Evolutionary conservation across 495 filamentous ascomycete species (phyloP), one percentile per base, ranked within the genome.

Genomic region (Aspergillus baeticus): DNA sequence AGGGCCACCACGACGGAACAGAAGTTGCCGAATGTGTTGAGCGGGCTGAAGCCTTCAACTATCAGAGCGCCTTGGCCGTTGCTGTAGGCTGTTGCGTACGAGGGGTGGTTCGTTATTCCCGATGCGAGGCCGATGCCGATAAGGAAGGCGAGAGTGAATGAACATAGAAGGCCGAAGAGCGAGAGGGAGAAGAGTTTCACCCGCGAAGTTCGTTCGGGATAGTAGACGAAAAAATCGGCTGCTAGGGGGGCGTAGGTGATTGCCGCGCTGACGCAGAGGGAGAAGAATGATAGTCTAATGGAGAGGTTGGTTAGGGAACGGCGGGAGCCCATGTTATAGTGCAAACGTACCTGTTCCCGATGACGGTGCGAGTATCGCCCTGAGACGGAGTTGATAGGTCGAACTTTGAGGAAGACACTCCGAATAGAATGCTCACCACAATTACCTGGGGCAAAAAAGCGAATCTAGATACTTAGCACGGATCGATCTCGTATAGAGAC

Each of bases 11-110:
- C 65, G 1, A 90, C 86, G 17, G 81, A 79, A 66, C 85, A 87
- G 75, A 91, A 87, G 59, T 85, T 85, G 38, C 88, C 88, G 58
- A 92, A 92, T 0, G 71, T 72, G 36, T 82, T 80, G 0, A 91
- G 75, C 0, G 83, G 79, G 2, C 68, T 72, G 63, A 81, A 88
- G 17, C 79, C 87, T 62, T 84, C 81, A 7, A 88, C 84, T 13
- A 91, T 81, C 1, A 92, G 78, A 13, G 77, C 78, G 46, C 78
- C 77, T 62, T 64, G 75, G 36, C 73, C 73, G 18, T 22, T 52
- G 17, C 61, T 60, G 55, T 85, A 88, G 2, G 87, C 87, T 5
- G 72, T 65, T 2, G 66, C 63, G 71, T 86, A 90, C 3, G 71
- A 70, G 0, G 75, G 59, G 62, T 86, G 71, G 11, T 64, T 70